Evolutionary conservation across 345 rosid genomes (phyloP).

Genomic region (Eucalyptus camaldulensis): DNA sequence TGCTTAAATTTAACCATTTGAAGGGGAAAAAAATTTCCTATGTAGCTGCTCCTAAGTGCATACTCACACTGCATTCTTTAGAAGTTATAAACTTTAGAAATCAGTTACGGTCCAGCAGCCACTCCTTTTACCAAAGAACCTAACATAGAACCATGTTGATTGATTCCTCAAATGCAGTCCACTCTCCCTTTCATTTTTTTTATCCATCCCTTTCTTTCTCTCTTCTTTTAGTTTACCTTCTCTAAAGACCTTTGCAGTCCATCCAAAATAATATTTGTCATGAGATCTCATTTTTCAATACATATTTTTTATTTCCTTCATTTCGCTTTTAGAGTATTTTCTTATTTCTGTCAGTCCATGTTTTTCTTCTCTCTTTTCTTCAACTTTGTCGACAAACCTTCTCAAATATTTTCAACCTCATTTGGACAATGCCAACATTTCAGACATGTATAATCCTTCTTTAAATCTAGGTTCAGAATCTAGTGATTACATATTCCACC

Average conservation of each 20-base stretch:
- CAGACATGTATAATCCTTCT: not conserved
- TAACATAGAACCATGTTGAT: not conserved
- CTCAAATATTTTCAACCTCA: not conserved
- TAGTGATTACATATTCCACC: not conserved
- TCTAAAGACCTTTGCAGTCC: not conserved
- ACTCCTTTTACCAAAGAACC: not conserved
- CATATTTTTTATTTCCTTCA: not conserved
- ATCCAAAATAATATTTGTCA: not conserved
- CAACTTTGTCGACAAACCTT: not conserved
- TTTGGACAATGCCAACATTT: not conserved
- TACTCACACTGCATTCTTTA: not conserved
- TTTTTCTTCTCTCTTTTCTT: not conserved
- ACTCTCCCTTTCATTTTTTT: not conserved
- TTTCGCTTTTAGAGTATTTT: not conserved
- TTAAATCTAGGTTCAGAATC: not conserved
- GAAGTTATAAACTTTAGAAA: not conserved
- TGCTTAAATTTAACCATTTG: not conserved
- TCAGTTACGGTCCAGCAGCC: not conserved
- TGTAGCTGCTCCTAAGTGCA: not conserved
- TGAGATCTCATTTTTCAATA: not conserved
- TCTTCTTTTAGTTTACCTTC: not conserved
- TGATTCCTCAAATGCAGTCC: not conserved
- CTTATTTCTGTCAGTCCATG: not conserved
- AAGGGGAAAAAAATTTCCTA: not conserved
- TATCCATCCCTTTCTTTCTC: not conserved